A percentile compares a stretch with the other conserved stretches of the same genome.
These are phyloP conservation scores for Allomyces javanicus DNA, from an alignment of 192 early-diverging fungal genomes.

Conservation along the genomic window DNA sequence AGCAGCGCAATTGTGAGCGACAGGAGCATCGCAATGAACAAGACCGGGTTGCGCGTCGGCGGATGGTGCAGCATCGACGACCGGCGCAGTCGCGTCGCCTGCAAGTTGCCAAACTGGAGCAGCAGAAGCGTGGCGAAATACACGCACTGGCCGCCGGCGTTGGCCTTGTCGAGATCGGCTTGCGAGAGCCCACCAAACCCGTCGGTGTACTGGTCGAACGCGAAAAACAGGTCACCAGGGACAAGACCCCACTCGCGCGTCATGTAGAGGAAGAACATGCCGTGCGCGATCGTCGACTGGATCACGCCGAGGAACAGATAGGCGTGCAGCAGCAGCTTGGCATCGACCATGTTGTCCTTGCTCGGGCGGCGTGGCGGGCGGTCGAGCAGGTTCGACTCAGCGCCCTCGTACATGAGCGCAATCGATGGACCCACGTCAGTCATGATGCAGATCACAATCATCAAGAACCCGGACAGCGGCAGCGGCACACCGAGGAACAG, in stretches of 20 bases:
- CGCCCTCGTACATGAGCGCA: slow-evolving; percentile 51
- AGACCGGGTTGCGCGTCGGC: slow-evolving; percentile 40
- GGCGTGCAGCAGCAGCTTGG: slow-evolving; percentile 43
- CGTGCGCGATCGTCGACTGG: slow-evolving; percentile 39
- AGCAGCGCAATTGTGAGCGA: slow-evolving; percentile 24
- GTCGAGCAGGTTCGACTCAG: slow-evolving; percentile 53
- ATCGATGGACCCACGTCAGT: slow-evolving; percentile 41
- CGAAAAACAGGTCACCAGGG: slow-evolving; percentile 25
- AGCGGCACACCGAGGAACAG: slow-evolving; percentile 62
- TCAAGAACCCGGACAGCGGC: slow-evolving; percentile 56
- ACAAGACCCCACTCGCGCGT: slow-evolving; percentile 32
- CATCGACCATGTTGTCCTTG: slow-evolving; percentile 43
- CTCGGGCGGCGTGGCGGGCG: slow-evolving; percentile 50
- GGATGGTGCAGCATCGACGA: slow-evolving; percentile 36
- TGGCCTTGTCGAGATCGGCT: slow-evolving; percentile 20
- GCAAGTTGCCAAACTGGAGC: slow-evolving; percentile 37
- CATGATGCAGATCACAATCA: slow-evolving; percentile 24
- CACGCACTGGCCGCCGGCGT: slow-evolving; percentile 32
- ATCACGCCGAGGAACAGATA: slow-evolving; percentile 61
- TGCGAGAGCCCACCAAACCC: slow-evolving; percentile 25
- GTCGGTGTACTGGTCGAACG: slow-evolving; percentile 32
- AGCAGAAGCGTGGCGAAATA: slow-evolving; percentile 42
- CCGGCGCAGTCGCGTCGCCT: slow-evolving; percentile 30
- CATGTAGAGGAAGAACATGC: slow-evolving; percentile 54
- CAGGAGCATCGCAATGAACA: slow-evolving; percentile 29